Conservation (phyloP, 805 yeast species). For the Saccharomycopsis malanga region DNA sequence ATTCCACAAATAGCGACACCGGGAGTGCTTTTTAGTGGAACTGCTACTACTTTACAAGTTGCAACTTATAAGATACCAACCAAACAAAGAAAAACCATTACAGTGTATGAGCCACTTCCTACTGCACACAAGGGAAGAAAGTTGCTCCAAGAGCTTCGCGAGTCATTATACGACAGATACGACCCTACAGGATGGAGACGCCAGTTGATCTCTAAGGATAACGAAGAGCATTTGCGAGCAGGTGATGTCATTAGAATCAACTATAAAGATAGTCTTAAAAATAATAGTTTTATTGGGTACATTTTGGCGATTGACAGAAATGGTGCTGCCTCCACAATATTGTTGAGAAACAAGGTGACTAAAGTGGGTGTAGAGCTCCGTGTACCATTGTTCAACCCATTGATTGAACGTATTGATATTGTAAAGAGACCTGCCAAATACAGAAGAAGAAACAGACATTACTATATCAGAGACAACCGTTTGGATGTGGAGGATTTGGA, state of each 20-base stretch:
- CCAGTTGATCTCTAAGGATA: constrained; percentile 40
- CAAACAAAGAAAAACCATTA: constrained; percentile 13
- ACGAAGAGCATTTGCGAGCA: constrained; percentile 47
- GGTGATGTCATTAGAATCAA: constrained; percentile 79
- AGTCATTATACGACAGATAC: constrained; percentile 47
- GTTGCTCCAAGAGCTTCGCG: constrained; percentile 29
- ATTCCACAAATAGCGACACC: too few relatives aligned
- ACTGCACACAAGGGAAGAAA: constrained; percentile 16
- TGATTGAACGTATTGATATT: constrained; percentile 68
- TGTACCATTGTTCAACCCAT: constrained; percentile 75
- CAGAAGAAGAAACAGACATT: constrained; percentile 77
- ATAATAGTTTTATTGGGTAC: constrained; percentile 69
- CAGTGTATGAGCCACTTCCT: constrained; percentile 20
- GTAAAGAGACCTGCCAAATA: constrained; percentile 67
- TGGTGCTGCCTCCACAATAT: constrained; percentile 65
- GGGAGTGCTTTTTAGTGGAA: too few relatives aligned
- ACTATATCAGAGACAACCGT: constrained; percentile 76
- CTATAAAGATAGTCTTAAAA: constrained; percentile 48
- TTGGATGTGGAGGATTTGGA: constrained; percentile 59
- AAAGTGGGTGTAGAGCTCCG: constrained; percentile 82
- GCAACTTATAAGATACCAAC: constrained; percentile 18
- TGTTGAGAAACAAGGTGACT: constrained; percentile 74
- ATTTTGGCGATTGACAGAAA: constrained; percentile 69
- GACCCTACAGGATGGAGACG: constrained; percentile 72
- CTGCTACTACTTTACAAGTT: too few relatives aligned